These are phyloP conservation scores for Euphorbia lathyris DNA, from an alignment of 345 rosid species.

Conservation along the genomic window DNA sequence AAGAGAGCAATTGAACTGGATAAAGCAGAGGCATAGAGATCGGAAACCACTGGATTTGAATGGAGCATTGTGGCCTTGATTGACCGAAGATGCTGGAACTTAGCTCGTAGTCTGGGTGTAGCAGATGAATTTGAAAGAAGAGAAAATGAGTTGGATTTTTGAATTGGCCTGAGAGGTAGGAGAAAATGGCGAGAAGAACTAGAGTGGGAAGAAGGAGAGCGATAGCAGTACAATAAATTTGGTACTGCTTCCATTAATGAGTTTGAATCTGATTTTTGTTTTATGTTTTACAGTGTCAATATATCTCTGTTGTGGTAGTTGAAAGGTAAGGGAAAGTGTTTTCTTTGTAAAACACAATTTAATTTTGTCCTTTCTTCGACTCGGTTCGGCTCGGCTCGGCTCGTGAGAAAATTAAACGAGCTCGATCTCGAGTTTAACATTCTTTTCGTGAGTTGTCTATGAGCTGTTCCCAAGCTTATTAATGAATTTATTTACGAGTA, in stretches of 20 bases:
- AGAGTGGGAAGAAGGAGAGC: neutral
- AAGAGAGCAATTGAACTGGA: constrained; percentile 41
- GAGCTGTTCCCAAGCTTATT: too few species aligned
- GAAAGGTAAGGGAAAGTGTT: too few species aligned
- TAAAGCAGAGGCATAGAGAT: constrained; percentile 47
- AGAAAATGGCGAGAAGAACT: neutral
- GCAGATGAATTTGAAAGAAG: neutral
- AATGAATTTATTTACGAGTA: too few species aligned
- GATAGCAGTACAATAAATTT: neutral
- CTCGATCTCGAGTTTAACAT: too few species aligned
- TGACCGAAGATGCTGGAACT: constrained; percentile 13
- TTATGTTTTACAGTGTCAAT: too few species aligned
- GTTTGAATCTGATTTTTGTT: neutral
- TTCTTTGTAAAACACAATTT: too few species aligned
- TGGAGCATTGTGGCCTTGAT: constrained; percentile 41
- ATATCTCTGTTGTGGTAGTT: too few species aligned
- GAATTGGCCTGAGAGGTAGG: neutral
- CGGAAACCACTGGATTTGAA: constrained; percentile 47
- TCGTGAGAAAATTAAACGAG: too few species aligned
- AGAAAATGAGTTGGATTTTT: neutral
- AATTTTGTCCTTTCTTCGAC: too few species aligned
- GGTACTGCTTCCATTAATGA: neutral
- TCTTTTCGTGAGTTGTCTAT: too few species aligned
- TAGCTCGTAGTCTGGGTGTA: neutral
- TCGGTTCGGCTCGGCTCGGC: too few species aligned